These are phyloP conservation scores for Cystobasidium tubakii DNA, from an alignment of 768 basidiomycete species.

Conservation along the genomic window DNA sequence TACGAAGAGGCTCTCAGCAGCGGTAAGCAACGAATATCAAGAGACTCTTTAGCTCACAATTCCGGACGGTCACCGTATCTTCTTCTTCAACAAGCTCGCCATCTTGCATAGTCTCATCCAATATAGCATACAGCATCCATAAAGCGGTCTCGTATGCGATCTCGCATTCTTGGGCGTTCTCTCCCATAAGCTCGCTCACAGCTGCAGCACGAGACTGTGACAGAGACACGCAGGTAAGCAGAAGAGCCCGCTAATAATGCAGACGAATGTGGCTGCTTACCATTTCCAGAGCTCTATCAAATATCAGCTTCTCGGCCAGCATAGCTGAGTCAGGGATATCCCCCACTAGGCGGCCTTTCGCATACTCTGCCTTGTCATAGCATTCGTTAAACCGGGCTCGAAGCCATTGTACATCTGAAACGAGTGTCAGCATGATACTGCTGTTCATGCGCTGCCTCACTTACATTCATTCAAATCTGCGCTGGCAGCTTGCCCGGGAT, in stretches of 20 bases:
- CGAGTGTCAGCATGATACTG: neutral
- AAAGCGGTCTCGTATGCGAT: conserved; percentile 89
- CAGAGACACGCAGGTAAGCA: no score
- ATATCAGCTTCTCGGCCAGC: conserved; percentile 83
- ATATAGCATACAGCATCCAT: conserved; percentile 85
- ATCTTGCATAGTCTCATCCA: conserved; percentile 62
- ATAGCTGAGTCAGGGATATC: conserved; percentile 69
- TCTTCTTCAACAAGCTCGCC: conserved; percentile 48
- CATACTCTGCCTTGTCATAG: conserved; percentile 73
- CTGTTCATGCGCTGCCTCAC: conserved; percentile 54
- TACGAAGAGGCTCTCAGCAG: neutral
- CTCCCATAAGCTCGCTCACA: conserved; percentile 75
- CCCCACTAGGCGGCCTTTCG: conserved; percentile 54
- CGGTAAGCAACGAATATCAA: neutral
- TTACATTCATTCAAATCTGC: conserved; percentile 63
- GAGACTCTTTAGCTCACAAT: conserved; percentile 47
- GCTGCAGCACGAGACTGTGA: conserved; percentile 83
- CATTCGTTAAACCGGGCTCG: conserved; percentile 89
- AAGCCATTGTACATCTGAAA: conserved; percentile 65
- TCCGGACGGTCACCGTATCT: conserved; percentile 50
- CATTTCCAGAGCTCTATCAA: conserved; percentile 79
- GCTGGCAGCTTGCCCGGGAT: conserved; percentile 63
- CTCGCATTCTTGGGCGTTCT: conserved; percentile 75
- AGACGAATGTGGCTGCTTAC: conserved; percentile 53
- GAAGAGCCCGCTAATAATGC: no score